Evolutionary conservation across 2,329 filamentous ascomycete genomes (phyloP).

Genomic region (Fusarium sp.): DNA sequence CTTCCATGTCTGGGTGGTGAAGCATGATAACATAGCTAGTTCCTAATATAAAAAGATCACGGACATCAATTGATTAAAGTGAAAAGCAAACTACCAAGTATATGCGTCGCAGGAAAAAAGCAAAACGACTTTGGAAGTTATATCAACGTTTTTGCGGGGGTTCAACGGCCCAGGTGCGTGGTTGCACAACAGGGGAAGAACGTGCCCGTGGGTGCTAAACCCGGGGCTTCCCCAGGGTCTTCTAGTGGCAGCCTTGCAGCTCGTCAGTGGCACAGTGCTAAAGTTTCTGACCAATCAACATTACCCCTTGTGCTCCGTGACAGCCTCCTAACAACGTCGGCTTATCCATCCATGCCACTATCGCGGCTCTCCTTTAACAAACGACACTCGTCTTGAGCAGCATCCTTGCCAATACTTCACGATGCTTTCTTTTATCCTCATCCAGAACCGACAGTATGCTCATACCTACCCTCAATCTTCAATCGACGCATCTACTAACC

Average conservation of each 20-base stretch:
- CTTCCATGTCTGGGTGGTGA: background rate
- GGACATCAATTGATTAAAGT: background rate
- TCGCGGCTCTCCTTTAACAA: conserved; percentile 24
- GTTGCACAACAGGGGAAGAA: conserved; percentile 12
- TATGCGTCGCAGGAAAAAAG: background rate
- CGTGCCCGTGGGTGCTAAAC: conserved; percentile 9
- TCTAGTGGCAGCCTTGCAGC: conserved; percentile 35
- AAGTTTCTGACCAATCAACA: conserved; percentile 23
- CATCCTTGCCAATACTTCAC: conserved; percentile 16
- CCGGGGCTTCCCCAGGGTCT: conserved; percentile 17
- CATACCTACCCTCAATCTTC: background rate
- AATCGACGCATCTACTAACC: conserved; percentile 3
- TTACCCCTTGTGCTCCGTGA: conserved; percentile 30
- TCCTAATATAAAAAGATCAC: background rate
- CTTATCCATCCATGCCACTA: conserved; percentile 39
- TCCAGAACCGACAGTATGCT: conserved; percentile 88
- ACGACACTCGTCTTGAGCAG: conserved; percentile 10
- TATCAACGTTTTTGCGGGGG: conserved; percentile 12
- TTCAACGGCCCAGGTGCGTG: conserved; percentile 1
- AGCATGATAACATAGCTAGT: background rate
- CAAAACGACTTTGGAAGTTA: background rate
- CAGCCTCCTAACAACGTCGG: conserved; percentile 37
- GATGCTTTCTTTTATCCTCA: conserved; percentile 89
- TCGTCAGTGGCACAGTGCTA: conserved; percentile 15
- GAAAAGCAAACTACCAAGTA: background rate